Evolutionary conservation across 371 early-diverging fungal genomes (phyloP), one percentile per base, ranked within the genome.

Genomic region (Mortierella sp.): DNA sequence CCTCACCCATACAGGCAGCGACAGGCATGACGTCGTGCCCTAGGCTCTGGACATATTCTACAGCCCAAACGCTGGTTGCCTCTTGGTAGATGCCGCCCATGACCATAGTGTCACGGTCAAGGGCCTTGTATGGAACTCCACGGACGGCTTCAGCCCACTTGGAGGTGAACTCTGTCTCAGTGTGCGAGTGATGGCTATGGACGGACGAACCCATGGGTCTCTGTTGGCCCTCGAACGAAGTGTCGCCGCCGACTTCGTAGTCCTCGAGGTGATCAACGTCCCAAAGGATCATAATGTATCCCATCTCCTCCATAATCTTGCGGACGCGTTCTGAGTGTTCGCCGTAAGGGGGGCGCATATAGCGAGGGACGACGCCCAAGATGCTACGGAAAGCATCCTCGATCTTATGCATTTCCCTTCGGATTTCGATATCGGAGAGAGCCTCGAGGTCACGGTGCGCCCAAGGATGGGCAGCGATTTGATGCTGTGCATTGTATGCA

Each of bases 341-440:
- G 37, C 85, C 84, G 70, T 67, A 87, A 6, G 90, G 87, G 15
- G 88, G 88, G 19, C 90, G 83, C 70, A 83, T 81, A 63, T 90
- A 89, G 2, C 63, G 64, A 11, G 89, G 89, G 4, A 80, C 81
- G 12, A 83, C 68, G 27, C 89, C 89, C 46, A 81, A 78, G 30
- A 81, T 79, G 3, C 79, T 63, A 15, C 75, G 62, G 56, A 85
- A 82, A 6, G 81, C 82, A 37, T 83, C 67, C 46, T 85, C 86
- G 26, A 84, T 83, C 54, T 56, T 58, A 23, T 39, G 14, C 75
- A 75, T 75, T 51, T 75, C 75, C 39, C 63, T 21, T 6, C 75
- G 75, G 28, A 75, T 75, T 14, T 59, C 75, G 2, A 47, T 24
- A 27, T 67, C 75, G 2, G 69, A 64, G 17, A 67, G 55, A 0